These are phyloP conservation scores for Conoideocrella luteorostrata DNA, from an alignment of 2,329 filamentous ascomycete species.

Conservation along the genomic window DNA sequence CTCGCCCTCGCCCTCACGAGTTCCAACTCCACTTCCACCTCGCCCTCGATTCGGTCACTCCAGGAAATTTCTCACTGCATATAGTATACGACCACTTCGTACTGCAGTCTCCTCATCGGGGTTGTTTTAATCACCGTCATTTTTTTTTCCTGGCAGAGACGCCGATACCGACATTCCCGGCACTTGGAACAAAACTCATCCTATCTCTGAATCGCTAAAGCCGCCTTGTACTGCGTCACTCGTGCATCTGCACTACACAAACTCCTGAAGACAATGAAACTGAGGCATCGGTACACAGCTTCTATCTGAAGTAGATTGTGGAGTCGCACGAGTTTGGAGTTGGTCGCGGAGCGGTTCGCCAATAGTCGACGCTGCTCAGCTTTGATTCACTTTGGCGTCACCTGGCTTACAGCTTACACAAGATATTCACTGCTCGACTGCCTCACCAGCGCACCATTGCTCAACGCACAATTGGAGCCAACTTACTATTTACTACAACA, in stretches of 20 bases:
- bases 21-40: neutral
- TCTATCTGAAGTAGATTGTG: slow-evolving; percentile 2
- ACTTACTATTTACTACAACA: too few species aligned
- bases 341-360: slow-evolving; percentile 5
- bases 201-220: too few species aligned
- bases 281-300: neutral
- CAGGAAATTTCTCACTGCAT: neutral
- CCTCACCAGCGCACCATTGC: slow-evolving; percentile 7
- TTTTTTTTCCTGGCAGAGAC: neutral
- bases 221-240: neutral
- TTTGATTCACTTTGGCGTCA: slow-evolving; percentile 14
- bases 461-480: neutral
- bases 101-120: too few species aligned
- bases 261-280: slow-evolving; percentile 1
- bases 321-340: slow-evolving; percentile 1
- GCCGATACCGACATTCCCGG: neutral
- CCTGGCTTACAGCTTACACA: slow-evolving; percentile 7
- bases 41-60: neutral
- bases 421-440: slow-evolving; percentile 2
- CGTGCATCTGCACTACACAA: slow-evolving; percentile 5
- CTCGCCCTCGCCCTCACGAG: slow-evolving; percentile 1
- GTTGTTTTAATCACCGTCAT: too few species aligned
- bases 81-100: too few species aligned
- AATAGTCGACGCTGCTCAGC: slow-evolving; percentile 7
- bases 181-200: too few species aligned